Conservation (phyloP, 1,284 basidiomycete species). For the Microbotryomycetes sp. region DNA sequence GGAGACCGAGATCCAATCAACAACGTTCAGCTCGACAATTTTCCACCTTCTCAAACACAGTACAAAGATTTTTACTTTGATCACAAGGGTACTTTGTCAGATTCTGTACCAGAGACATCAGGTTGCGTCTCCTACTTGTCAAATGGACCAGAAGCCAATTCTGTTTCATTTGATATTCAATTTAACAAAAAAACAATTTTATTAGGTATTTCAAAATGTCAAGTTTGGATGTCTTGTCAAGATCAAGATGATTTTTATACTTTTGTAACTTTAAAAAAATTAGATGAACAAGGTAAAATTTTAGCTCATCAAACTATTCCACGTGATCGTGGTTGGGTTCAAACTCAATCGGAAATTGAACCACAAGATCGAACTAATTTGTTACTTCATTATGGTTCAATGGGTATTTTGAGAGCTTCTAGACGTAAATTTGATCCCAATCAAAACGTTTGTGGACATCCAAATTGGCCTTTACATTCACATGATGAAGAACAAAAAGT, state of each 20-base stretch:
- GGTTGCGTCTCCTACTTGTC: conserved; percentile 24
- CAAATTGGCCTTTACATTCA: conserved; percentile 9
- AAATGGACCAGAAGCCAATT: conserved; percentile 10
- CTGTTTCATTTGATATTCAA: conserved; percentile 21
- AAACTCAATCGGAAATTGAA: conserved; percentile 29
- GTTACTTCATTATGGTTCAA: conserved; percentile 29
- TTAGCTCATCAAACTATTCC: conserved; percentile 33
- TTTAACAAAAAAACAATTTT: conserved; percentile 30
- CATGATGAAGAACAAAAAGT: conserved; percentile 33
- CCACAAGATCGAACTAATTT: conserved; percentile 17
- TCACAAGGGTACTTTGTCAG: conserved; percentile 22
- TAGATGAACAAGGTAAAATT: conserved; percentile 30
- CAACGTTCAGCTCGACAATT: conserved; percentile 22
- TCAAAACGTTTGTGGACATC: conserved; percentile 2
- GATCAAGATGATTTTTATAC: conserved; percentile 37
- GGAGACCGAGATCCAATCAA: conserved; percentile 29
- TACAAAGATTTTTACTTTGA: conserved; percentile 27
- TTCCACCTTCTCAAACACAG: conserved; percentile 29
- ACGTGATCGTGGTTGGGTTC: conserved; percentile 17
- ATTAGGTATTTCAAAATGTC: conserved; percentile 32
- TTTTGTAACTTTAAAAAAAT: conserved; percentile 34
- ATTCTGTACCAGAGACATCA: neutral
- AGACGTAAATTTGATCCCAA: conserved; percentile 24
- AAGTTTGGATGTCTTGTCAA: conserved; percentile 33
- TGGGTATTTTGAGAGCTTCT: conserved; percentile 36